Percentiles rank a stretch among this genome's conserved stretches.
These are phyloP conservation scores for Pelargonium australe DNA, from an alignment of 441 rosid genomes.

Conservation along the genomic window DNA sequence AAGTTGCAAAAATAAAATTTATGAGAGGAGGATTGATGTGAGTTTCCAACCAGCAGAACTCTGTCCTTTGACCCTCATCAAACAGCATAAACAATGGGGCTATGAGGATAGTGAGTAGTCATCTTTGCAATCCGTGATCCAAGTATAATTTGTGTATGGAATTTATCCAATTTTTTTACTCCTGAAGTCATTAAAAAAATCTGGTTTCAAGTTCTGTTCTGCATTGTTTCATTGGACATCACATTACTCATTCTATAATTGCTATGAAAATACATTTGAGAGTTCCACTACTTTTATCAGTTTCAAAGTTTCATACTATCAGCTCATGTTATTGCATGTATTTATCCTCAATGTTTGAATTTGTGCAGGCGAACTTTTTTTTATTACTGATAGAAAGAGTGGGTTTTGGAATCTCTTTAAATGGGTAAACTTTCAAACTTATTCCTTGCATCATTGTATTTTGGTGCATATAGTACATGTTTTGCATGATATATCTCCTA, in stretches of 20 bases:
- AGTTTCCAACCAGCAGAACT: neutral
- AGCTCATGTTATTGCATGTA: constrained; percentile 1
- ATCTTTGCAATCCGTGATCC: neutral
- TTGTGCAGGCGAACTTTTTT: constrained; percentile 75
- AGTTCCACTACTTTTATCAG: neutral
- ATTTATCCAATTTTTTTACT: neutral
- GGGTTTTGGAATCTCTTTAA: constrained; percentile 91
- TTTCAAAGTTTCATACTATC: neutral
- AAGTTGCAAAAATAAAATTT: no score
- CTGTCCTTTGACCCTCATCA: neutral
- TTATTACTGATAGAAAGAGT: constrained; percentile 61
- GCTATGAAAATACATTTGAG: constrained; percentile 8
- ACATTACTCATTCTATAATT: neutral
- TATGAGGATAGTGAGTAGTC: no score
- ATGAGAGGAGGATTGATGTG: neutral
- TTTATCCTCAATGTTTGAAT: constrained; percentile 12
- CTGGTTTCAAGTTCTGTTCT: no score
- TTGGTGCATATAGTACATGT: neutral
- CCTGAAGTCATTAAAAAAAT: neutral
- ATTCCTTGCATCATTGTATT: neutral
- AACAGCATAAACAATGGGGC: neutral
- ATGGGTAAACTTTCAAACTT: constrained; percentile 50
- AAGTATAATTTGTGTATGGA: neutral
- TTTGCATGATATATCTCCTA: neutral
- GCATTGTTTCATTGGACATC: neutral